Evolutionary conservation across 2,329 filamentous ascomycete species (phyloP).

Genomic region (Penicillium sp.): DNA sequence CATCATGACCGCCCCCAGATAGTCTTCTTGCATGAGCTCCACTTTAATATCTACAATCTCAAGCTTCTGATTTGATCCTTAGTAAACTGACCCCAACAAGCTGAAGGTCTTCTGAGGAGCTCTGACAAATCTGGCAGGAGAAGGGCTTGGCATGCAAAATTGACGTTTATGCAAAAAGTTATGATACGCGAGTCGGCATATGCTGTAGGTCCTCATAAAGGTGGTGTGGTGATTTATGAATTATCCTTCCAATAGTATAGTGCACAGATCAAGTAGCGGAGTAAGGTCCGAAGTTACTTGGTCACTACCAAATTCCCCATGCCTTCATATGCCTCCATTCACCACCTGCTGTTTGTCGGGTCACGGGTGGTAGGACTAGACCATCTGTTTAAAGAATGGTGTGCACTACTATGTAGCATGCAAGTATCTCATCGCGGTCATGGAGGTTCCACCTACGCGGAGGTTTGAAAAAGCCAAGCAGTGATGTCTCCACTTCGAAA

Average conservation of each 20-base stretch:
- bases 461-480: neutral
- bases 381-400: neutral
- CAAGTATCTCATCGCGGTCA: neutral
- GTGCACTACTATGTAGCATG: neutral
- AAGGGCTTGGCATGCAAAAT: constrained; percentile 19
- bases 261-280: constrained; percentile 23
- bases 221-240: neutral
- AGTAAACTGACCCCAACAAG: neutral
- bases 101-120: neutral
- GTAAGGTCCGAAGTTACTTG: constrained; percentile 2
- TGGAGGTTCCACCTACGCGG: neutral
- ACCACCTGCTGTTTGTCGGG: neutral
- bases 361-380: constrained; percentile 12
- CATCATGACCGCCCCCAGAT: constrained; percentile 16
- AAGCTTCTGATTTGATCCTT: constrained; percentile 8
- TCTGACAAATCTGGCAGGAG: constrained; percentile 5
- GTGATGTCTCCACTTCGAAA: too few relatives aligned
- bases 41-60: constrained; percentile 2
- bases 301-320: neutral
- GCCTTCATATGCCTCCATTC: neutral
- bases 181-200: neutral
- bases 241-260: constrained; percentile 22
- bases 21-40: constrained; percentile 6
- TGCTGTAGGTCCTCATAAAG: neutral
- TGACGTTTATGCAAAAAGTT: constrained; percentile 18